Evolutionary conservation across 805 yeast species (phyloP).

Genomic region (Cyberlindnera euphorbiiphila): DNA sequence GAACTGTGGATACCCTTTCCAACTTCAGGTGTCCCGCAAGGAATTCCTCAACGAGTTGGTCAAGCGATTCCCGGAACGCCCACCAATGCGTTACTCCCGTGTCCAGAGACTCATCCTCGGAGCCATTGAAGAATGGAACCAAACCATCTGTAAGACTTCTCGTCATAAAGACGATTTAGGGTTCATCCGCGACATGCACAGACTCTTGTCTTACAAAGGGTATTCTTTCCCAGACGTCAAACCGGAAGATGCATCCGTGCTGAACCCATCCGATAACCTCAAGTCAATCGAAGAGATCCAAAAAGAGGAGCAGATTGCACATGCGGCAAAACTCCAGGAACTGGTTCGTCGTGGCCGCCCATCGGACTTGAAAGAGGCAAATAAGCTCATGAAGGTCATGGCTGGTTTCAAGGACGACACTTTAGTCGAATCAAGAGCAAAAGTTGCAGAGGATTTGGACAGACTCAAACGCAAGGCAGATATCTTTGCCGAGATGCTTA

Average conservation of each 20-base stretch:
- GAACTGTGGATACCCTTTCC: constrained; percentile 97
- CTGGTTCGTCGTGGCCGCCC: constrained; percentile 94
- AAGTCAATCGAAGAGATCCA: constrained; percentile 88
- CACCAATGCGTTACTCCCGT: constrained; percentile 79
- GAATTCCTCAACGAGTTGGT: constrained; percentile 93
- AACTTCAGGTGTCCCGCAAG: constrained; percentile 88
- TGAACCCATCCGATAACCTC: constrained; percentile 83
- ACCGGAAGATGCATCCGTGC: constrained; percentile 86
- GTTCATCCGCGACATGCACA: constrained; percentile 92
- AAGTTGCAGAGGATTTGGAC: constrained; percentile 79
- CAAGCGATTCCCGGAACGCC: constrained; percentile 89
- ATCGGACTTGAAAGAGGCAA: constrained; percentile 92
- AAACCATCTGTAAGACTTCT: constrained; percentile 86
- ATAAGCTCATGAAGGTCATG: constrained; percentile 95
- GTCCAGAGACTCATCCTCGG: constrained; percentile 83
- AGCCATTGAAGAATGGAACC: constrained; percentile 95
- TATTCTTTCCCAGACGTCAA: constrained; percentile 90
- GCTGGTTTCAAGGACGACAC: constrained; percentile 93
- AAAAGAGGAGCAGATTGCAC: constrained; percentile 88
- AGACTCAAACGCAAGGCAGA: constrained; percentile 83
- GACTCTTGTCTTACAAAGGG: constrained; percentile 84
- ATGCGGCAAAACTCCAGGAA: constrained; percentile 93
- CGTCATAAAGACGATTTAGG: constrained; percentile 89
- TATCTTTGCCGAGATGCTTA: constrained; percentile 81
- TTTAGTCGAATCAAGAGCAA: constrained; percentile 57